A percentile compares a stretch with the other conserved stretches of the same genome.
Conservation (phyloP, 2,329 filamentous ascomycete genomes). For the Fusarium sp. region DNA sequence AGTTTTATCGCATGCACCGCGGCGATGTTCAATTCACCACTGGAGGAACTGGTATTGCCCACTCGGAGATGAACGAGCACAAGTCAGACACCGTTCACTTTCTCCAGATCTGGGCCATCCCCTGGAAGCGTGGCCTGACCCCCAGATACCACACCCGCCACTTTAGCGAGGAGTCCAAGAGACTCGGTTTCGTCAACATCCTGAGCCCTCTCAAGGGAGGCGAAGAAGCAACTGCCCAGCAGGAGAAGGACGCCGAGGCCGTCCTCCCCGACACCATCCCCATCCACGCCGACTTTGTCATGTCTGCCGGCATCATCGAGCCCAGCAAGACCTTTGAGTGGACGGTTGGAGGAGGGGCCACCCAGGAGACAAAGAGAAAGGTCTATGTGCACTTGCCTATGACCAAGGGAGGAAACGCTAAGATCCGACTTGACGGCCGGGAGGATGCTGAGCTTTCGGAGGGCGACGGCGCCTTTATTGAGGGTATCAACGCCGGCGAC, state of each 20-base stretch:
- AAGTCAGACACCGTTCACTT: conserved; percentile 80
- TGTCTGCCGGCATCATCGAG: conserved; percentile 81
- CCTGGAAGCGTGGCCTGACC: conserved; percentile 77
- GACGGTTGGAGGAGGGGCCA: conserved; percentile 72
- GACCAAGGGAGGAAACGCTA: conserved; percentile 80
- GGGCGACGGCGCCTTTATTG: conserved; percentile 85
- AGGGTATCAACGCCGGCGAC: conserved; percentile 72
- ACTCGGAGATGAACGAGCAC: conserved; percentile 87
- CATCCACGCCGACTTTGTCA: conserved; percentile 85
- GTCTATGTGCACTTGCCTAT: conserved; percentile 86
- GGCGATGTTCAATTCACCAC: conserved; percentile 93
- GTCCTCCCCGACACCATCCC: conserved; percentile 77
- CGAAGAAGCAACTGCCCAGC: conserved; percentile 67
- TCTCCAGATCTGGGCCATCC: conserved; percentile 88
- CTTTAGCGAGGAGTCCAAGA: conserved; percentile 80
- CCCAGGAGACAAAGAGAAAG: conserved; percentile 70
- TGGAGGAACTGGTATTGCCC: conserved; percentile 83
- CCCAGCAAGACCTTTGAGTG: conserved; percentile 76
- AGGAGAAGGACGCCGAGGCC: conserved; percentile 74
- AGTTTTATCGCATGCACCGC: conserved; percentile 77
- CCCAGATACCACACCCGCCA: conserved; percentile 82
- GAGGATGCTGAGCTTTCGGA: conserved; percentile 75
- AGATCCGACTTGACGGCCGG: conserved; percentile 74
- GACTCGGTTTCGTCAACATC: conserved; percentile 77
- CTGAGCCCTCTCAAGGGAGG: conserved; percentile 80